Evolutionary conservation across 495 filamentous ascomycete genomes (phyloP), one percentile per base, ranked within the genome.

Genomic region (Hypoxylon crocopeplum): DNA sequence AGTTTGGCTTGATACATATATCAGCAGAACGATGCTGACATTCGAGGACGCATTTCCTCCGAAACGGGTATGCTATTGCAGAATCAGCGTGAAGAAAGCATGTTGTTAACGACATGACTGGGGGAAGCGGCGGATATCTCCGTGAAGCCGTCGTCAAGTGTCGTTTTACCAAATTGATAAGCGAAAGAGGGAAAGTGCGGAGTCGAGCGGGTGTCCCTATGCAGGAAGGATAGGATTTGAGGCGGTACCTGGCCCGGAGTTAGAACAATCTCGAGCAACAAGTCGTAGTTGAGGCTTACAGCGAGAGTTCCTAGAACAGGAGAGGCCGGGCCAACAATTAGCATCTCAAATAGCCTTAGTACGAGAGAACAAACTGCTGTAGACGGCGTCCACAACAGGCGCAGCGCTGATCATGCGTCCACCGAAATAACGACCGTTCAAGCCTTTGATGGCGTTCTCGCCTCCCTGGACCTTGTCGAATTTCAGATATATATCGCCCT

Each of bases 401-500:
- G 92, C 88, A 63, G 93, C 95, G 68, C 85, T 91, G 74, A 98
- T 96, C 76, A 90, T 89, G 53, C 82, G 82, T 50, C 91, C 92
- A 53, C 89, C 93, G 70, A 98, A 99, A 78, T 91, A 96, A 61
- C 95, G 87, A 38, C 95, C 95, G 72, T 98, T 99, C 48, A 99
- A 82, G 57, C 95, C 95, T 72, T 96, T 94, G 79, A 97, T 92
- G 53, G 95, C 94, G 63, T 97, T 98, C 71, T 97, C 90, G 67
- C 93, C 95, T 49, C 93, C 94, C 65, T 90, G 84, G 51, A 97
- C 90, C 57, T 90, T 88, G 77, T 97, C 91, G 72, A 98, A 99
- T 75, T 98, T 98, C 69, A 98, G 84, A 75, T 97, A 99, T 68
- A 99, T 93, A 69, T 98, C 95, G 76, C 95, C 95, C 71, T 89